Base-by-base conservation (phyloP, 768 basidiomycete genomes). In the Tylopilus subfusipes region DNA sequence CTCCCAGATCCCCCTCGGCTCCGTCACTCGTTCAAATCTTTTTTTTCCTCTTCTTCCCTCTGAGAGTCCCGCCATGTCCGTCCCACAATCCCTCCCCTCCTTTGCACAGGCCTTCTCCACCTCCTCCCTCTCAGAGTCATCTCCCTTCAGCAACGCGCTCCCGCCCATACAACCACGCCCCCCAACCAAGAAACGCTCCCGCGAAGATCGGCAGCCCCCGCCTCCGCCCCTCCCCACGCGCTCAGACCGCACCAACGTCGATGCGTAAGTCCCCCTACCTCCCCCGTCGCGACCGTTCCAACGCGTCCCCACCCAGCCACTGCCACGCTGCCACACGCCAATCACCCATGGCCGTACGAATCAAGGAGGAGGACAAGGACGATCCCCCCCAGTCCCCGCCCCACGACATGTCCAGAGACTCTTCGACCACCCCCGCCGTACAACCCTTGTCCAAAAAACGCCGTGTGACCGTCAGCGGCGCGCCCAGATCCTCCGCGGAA, bases 61-160 rank as follows among this genome's bases (percentile, higher is more conserved):
- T 16, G n/a, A n/a, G n/a, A n/a, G n/a, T n/a, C n/a, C n/a, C 33
- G 43, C 57, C 72, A 79, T 79, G 78, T 75, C 78, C 58, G 68
- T 73, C 56, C 72, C 75, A 56, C 85, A 84, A 68, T 84, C 87
- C 11, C 81, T 91, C 36, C 89, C 89, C 38, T 86, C 89, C 40
- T 91, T 91, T 70, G 83, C 85, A 2, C 84, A 87, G 73, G 82
- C 89, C 0, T 91, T 91, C 73, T 82, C 78, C 67, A 73, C 62
- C 48, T 78, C 79, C 1, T 82, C 83, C 7, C 71, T 87, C 51
- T 74, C 67, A 69, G 77, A 71, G 55, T 76, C 83, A 21, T 68
- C 79, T 1, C 67, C 75, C 33, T 72, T 73, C 52, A 80, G 72
- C 69, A 85, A 83, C 68, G 72, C 82, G 39, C 75, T 89, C 4